Evolutionary conservation across 768 basidiomycete species (phyloP).

Genomic region (Psilocybe cyanescens): DNA sequence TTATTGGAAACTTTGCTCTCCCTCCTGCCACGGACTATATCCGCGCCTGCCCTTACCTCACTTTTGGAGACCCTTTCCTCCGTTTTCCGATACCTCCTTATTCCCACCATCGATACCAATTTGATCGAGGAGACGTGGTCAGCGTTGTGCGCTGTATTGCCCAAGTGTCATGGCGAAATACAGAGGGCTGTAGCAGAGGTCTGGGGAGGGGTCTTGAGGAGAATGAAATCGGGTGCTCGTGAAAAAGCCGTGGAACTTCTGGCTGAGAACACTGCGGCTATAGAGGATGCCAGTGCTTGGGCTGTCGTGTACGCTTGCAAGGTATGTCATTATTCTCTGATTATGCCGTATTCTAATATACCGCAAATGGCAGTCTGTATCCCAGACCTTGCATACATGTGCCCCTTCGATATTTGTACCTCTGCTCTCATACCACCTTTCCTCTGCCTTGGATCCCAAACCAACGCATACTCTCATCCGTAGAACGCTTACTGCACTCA

Average conservation of each 20-base stretch:
- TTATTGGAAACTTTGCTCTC: slow-evolving; percentile 59
- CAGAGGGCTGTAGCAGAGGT: slow-evolving; percentile 84
- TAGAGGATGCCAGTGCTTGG: slow-evolving; percentile 75
- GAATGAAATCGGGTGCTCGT: slow-evolving; percentile 65
- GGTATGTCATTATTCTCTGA: slow-evolving; percentile 39
- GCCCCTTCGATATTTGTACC: slow-evolving; percentile 64
- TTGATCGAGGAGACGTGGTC: slow-evolving; percentile 67
- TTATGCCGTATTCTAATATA: background rate
- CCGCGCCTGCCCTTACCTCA: slow-evolving; percentile 60
- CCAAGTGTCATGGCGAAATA: slow-evolving; percentile 69
- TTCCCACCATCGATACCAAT: slow-evolving; percentile 61
- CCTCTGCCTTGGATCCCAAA: slow-evolving; percentile 38
- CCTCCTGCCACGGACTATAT: slow-evolving; percentile 61
- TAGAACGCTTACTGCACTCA: slow-evolving; percentile 75
- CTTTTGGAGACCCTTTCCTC: slow-evolving; percentile 71
- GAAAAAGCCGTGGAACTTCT: slow-evolving; percentile 61
- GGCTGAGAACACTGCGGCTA: slow-evolving; percentile 47
- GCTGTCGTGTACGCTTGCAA: slow-evolving; percentile 80
- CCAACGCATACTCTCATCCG: slow-evolving; percentile 61
- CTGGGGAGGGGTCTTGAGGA: slow-evolving; percentile 80
- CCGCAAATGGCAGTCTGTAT: slow-evolving; percentile 61
- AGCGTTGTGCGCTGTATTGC: slow-evolving; percentile 50
- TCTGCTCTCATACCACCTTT: slow-evolving; percentile 60
- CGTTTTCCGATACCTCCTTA: slow-evolving; percentile 74
- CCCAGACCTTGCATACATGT: slow-evolving; percentile 80